phyloP scores from a whole-genome alignment of 352 stramenopile genomes.

The Phytophthora chlamydospora region DNA sequence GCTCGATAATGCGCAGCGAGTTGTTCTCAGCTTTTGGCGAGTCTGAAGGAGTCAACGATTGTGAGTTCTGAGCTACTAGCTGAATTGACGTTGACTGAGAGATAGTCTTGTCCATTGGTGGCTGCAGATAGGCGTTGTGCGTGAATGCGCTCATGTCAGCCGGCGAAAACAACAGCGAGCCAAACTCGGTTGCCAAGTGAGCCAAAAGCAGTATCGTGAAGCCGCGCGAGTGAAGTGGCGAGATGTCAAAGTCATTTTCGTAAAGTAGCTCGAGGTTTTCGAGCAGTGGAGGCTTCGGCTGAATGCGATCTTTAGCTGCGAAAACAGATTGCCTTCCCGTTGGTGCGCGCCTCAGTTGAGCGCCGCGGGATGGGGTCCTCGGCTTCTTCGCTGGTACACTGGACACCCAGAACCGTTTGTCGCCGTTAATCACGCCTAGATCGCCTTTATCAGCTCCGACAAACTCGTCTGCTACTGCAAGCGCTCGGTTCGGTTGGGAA shows the following conservation, averaged over 20 bases:
- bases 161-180: conserved; percentile 66
- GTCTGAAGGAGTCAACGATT: conserved; percentile 2
- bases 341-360: conserved; percentile 3
- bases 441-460: conserved; percentile 29
- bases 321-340: conserved; percentile 21
- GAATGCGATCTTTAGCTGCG: conserved; percentile 8
- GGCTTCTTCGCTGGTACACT: conserved; percentile 11
- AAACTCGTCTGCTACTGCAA: conserved; percentile 5
- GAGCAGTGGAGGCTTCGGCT: conserved; percentile 16
- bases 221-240: conserved; percentile 41
- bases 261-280: conserved; percentile 45
- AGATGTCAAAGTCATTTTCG: conserved; percentile 48
- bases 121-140: conserved; percentile 43
- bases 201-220: conserved; percentile 49
- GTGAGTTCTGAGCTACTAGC: conserved; percentile 1
- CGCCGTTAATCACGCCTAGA: conserved; percentile 58
- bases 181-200: conserved; percentile 58
- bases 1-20: conserved; percentile 27
- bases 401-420: conserved; percentile 40
- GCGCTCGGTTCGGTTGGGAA: background rate
- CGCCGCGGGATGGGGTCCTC: conserved; percentile 8
- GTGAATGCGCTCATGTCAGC: conserved; percentile 67
- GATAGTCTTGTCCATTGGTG: conserved; percentile 7
- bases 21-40: background rate
- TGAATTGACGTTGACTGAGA: background rate